A percentile compares a stretch with the other conserved stretches of the same genome.
Conservation (phyloP, 148 eudicot species). For the Tetragonia tetragonoides region DNA sequence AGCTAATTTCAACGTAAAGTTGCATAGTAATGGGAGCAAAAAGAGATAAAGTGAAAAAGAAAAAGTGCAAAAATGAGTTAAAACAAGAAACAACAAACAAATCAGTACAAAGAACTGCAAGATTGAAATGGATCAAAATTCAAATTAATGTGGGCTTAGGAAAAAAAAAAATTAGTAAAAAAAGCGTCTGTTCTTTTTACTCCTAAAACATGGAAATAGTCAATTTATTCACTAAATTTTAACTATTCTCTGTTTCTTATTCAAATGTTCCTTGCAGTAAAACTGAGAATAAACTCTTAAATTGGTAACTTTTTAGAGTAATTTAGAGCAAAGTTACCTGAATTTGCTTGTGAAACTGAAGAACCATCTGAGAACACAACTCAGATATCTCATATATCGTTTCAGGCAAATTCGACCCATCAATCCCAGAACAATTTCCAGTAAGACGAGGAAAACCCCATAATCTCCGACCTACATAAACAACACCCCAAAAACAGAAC, state of each 20-base stretch:
- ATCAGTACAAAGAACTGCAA: not conserved
- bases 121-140: not conserved
- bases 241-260: too few relatives aligned
- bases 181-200: not conserved
- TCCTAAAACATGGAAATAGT: too few relatives aligned
- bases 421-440: slow-evolving; percentile 45
- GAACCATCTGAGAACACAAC: slow-evolving; percentile 81
- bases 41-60: not conserved
- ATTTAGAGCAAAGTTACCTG: slow-evolving; percentile 50
- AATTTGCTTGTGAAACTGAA: slow-evolving; percentile 60
- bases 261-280: too few relatives aligned
- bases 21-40: not conserved
- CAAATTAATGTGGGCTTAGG: not conserved
- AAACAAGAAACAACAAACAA: not conserved
- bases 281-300: too few relatives aligned
- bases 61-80: not conserved
- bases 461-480: slow-evolving; percentile 48
- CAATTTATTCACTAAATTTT: too few relatives aligned
- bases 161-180: not conserved
- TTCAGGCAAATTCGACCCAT: slow-evolving; percentile 51
- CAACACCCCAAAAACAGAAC: not conserved
- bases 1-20: slow-evolving; percentile 10
- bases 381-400: slow-evolving; percentile 69
- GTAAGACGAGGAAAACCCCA: slow-evolving; percentile 57
- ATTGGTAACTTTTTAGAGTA: too few relatives aligned